phyloP scores from a whole-genome alignment of 495 filamentous ascomycete species.

The Trichoderma gamsii region DNA sequence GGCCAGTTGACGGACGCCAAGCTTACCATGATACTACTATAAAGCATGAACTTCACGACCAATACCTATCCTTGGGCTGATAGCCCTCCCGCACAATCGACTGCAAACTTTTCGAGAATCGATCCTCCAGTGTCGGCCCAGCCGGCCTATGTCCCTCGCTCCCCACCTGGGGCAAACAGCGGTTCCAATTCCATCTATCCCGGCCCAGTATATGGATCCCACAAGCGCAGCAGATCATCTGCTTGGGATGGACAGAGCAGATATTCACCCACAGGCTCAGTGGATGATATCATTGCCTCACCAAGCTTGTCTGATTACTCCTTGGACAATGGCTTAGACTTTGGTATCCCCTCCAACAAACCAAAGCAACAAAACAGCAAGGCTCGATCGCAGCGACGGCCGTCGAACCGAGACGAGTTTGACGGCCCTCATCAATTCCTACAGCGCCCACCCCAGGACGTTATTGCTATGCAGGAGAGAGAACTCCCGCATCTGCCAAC shows the following conservation, averaged over 20 bases:
- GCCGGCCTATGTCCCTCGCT: background rate
- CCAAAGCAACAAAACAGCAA: slow-evolving; percentile 47
- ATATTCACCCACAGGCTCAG: slow-evolving; percentile 43
- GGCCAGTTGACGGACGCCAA: background rate
- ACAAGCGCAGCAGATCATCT: slow-evolving; percentile 31
- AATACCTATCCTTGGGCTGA: slow-evolving; percentile 9
- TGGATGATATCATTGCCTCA: slow-evolving; percentile 42
- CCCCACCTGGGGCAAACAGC: background rate
- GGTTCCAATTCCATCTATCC: background rate
- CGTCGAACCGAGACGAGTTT: slow-evolving; percentile 83
- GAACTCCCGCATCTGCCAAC: slow-evolving; percentile 77
- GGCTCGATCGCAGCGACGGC: slow-evolving; percentile 58
- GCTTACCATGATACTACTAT: background rate
- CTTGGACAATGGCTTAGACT: slow-evolving; percentile 32
- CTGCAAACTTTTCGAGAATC: background rate
- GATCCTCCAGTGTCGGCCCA: slow-evolving; percentile 1
- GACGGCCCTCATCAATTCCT: slow-evolving; percentile 79
- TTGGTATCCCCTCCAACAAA: slow-evolving; percentile 34
- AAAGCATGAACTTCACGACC: slow-evolving; percentile 1
- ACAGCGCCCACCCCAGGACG: slow-evolving; percentile 57
- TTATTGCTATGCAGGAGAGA: slow-evolving; percentile 64
- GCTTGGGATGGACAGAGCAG: slow-evolving; percentile 35
- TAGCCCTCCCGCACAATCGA: background rate
- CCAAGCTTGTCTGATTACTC: slow-evolving; percentile 41
- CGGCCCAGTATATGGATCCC: slow-evolving; percentile 25